Percentiles rank a stretch among this genome's conserved stretches.
Evolutionary conservation across 257 asterid genomes (phyloP).

Genomic region (Solanum tarapatanum): DNA sequence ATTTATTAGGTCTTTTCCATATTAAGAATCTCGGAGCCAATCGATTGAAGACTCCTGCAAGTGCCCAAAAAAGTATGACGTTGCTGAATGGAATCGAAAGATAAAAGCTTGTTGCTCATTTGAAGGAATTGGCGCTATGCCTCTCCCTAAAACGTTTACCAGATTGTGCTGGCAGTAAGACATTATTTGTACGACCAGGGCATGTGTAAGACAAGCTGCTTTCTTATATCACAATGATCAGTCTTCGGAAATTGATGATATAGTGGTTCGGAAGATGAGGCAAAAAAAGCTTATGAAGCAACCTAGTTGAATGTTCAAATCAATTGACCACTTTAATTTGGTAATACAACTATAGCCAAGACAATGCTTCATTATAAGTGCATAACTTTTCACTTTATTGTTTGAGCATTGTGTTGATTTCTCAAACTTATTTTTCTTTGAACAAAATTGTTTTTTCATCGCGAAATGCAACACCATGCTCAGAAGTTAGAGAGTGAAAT

Average conservation of each 20-base stretch:
- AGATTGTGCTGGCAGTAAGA: neutral
- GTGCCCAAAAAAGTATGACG: neutral
- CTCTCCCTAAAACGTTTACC: neutral
- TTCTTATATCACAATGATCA: neutral
- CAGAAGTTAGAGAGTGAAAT: neutral
- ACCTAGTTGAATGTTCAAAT: neutral
- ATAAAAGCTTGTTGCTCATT: neutral
- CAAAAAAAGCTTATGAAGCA: neutral
- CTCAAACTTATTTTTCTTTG: neutral
- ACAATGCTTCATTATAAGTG: neutral
- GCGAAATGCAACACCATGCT: neutral
- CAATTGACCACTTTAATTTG: neutral
- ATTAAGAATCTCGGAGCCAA: neutral
- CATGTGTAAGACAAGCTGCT: neutral
- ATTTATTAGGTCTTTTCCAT: neutral
- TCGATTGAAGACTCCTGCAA: neutral
- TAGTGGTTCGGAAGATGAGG: neutral
- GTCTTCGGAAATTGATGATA: neutral
- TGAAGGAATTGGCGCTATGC: neutral
- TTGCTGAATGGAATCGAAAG: neutral
- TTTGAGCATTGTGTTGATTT: neutral
- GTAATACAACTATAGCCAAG: neutral
- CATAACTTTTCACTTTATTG: neutral
- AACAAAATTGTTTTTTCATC: neutral
- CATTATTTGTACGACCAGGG: neutral